A percentile compares a stretch with the other conserved stretches of the same genome.
Conservation (phyloP, 1,139 yeast species). For the Taphrina wiesneri region DNA sequence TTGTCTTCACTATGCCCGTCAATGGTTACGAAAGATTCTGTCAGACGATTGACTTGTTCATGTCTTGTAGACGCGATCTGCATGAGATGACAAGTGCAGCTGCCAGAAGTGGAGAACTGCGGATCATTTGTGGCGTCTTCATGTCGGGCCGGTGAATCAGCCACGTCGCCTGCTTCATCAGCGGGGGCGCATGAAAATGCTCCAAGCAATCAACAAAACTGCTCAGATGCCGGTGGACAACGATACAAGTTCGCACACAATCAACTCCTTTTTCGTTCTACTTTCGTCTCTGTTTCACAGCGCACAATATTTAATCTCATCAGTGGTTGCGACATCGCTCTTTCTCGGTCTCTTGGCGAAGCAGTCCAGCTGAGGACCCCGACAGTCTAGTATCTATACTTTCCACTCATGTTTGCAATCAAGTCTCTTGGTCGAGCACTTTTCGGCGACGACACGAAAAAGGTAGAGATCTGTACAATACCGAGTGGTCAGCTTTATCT, state of each 20-base stretch:
- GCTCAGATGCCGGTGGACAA: no score
- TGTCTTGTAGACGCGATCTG: no score
- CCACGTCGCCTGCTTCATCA: neutral
- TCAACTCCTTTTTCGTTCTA: neutral
- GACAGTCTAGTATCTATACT: neutral
- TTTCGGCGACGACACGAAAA: slow-evolving; percentile 51
- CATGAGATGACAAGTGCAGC: neutral
- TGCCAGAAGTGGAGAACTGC: neutral
- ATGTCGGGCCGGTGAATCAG: neutral
- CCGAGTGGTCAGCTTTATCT: slow-evolving; percentile 80
- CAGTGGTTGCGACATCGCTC: neutral
- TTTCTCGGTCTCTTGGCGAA: no score
- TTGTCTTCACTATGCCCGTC: neutral
- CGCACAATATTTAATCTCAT: neutral
- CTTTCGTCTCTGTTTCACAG: neutral
- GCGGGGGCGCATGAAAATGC: neutral
- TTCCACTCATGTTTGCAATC: slow-evolving; percentile 30
- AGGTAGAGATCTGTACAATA: slow-evolving; percentile 63
- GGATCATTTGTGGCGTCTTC: neutral
- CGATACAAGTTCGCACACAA: neutral
- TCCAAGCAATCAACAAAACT: neutral
- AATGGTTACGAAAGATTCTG: neutral
- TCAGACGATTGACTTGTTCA: no score
- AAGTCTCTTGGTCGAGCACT: slow-evolving; percentile 34
- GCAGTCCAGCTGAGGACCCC: neutral